Conservation (phyloP, 208 protist species). For the Leishmania major region DNA sequence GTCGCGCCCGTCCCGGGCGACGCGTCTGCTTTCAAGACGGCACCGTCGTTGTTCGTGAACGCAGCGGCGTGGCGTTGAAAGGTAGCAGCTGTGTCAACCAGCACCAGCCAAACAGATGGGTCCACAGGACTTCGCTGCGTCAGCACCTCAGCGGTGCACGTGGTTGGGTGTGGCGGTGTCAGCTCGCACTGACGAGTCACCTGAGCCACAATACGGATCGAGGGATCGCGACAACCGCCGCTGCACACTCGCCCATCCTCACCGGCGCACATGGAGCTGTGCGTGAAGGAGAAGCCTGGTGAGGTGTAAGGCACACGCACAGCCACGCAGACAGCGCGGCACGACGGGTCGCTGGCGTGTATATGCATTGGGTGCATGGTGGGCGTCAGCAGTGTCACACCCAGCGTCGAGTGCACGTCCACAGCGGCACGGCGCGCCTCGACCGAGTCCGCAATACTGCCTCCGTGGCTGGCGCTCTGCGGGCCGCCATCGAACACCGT, state of each 20-base stretch:
- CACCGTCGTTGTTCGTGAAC: not conserved
- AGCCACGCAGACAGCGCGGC: conserved; percentile 23
- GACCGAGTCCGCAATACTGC: conserved; percentile 1
- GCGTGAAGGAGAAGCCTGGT: not conserved
- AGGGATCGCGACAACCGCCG: not conserved
- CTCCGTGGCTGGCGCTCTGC: not conserved
- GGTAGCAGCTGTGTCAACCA: conserved; percentile 52
- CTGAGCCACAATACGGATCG: conserved; percentile 24
- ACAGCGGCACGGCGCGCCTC: conserved; percentile 51
- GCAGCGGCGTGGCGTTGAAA: conserved; percentile 50
- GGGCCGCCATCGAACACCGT: not conserved
- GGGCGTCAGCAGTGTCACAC: conserved; percentile 61
- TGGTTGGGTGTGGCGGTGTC: conserved; percentile 41
- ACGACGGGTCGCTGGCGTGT: conserved; percentile 3
- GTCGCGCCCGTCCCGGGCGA: not conserved
- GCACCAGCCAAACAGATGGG: conserved; percentile 57
- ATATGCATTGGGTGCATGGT: conserved; percentile 64
- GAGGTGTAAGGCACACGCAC: conserved; percentile 22
- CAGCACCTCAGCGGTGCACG: conserved; percentile 55
- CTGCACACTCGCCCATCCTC: not conserved
- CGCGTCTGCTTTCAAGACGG: not conserved
- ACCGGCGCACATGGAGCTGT: not conserved
- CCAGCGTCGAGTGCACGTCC: conserved; percentile 62
- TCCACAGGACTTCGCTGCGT: conserved; percentile 62
- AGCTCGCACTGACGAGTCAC: conserved; percentile 29